Conservation (phyloP, 2,329 filamentous ascomycete species). For the Atkinsonella texensis region DNA sequence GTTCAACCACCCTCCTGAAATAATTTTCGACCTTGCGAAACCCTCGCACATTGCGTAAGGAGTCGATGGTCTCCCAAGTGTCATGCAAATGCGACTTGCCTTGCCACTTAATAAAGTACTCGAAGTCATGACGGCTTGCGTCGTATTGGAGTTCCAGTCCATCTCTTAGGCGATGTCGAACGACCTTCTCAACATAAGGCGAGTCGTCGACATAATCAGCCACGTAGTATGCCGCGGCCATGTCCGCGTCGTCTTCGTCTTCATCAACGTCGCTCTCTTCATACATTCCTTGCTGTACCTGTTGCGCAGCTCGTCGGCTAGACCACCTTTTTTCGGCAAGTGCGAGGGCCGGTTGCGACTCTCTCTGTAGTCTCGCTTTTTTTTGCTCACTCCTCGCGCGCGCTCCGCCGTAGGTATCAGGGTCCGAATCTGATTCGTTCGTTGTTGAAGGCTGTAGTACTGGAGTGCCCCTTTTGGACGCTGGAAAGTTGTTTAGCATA, state of each 20-base stretch:
- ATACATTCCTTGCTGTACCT: constrained; percentile 50
- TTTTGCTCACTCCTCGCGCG: constrained; percentile 58
- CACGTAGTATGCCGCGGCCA: constrained; percentile 52
- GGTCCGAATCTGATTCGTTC: constrained; percentile 56
- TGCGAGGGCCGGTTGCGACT: constrained; percentile 53
- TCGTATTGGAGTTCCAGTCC: constrained; percentile 49
- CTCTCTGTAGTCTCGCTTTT: constrained; percentile 63
- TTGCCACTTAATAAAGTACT: constrained; percentile 95
- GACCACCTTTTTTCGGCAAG: constrained; percentile 84
- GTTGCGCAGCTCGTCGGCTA: constrained; percentile 70
- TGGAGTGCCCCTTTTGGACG: constrained; percentile 49
- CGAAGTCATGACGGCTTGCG: constrained; percentile 60
- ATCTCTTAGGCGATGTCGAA: constrained; percentile 73
- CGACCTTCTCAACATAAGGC: constrained; percentile 80
- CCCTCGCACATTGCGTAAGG: constrained; percentile 65
- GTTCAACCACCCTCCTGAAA: constrained; percentile 68
- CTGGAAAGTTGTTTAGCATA: constrained; percentile 21
- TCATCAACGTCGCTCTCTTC: constrained; percentile 56
- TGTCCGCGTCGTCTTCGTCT: constrained; percentile 48
- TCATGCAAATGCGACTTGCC: constrained; percentile 90
- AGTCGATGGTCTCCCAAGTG: constrained; percentile 79
- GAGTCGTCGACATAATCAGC: constrained; percentile 62
- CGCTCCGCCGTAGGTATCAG: constrained; percentile 68
- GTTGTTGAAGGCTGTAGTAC: constrained; percentile 38
- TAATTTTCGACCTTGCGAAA: constrained; percentile 91